These are phyloP conservation scores for Entophlyctis luteolus DNA, from an alignment of 192 early-diverging fungal species.

Conservation along the genomic window DNA sequence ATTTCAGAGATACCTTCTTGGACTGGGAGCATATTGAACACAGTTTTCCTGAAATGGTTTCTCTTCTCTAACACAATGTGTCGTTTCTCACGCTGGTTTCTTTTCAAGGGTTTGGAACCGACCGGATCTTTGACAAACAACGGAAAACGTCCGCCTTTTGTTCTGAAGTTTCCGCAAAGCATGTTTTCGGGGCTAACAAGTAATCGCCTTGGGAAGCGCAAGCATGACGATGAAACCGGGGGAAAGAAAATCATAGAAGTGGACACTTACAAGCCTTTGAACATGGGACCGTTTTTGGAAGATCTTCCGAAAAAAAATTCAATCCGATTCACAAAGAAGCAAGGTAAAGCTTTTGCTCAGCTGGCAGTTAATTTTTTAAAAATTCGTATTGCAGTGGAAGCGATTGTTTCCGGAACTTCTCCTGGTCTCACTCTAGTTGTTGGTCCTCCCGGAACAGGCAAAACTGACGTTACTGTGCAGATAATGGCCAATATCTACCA, in stretches of 20 bases:
- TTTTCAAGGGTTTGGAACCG: too few relatives aligned
- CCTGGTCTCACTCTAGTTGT: conserved; percentile 90
- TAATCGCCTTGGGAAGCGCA: conserved; percentile 30
- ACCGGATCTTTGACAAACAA: too few relatives aligned
- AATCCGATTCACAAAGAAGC: conserved; percentile 79
- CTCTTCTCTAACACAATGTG: not conserved
- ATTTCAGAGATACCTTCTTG: conserved; percentile 87
- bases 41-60: conserved; percentile 60
- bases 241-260: conserved; percentile 53
- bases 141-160: conserved; percentile 72
- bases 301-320: conserved; percentile 65
- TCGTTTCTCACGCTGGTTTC: not conserved
- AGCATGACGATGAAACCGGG: conserved; percentile 38
- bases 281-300: conserved; percentile 74
- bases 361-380: not conserved
- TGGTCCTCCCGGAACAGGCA: conserved; percentile 98
- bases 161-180: conserved; percentile 65
- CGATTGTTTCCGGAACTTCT: conserved; percentile 80
- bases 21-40: conserved; percentile 71
- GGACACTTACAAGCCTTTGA: conserved; percentile 56
- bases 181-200: conserved; percentile 37
- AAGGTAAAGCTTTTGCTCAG: conserved; percentile 48
- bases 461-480: conserved; percentile 97
- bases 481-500: conserved; percentile 94
- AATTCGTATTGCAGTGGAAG: conserved; percentile 53